Evolutionary conservation across 768 basidiomycete genomes (phyloP).

Genomic region (Boletus sp.): DNA sequence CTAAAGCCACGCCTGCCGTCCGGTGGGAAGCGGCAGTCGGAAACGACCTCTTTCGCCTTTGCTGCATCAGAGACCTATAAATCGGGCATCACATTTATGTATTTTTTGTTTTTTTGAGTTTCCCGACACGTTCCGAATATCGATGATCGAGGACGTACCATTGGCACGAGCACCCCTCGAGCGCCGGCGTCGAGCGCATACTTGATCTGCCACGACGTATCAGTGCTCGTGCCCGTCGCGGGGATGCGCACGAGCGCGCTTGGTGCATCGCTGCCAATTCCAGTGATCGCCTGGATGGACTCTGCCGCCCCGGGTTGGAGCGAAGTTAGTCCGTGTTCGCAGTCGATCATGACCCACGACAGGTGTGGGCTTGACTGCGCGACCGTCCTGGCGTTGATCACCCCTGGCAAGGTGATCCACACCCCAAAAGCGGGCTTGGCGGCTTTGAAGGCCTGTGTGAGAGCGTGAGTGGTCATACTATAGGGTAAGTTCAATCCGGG

Average conservation of each 20-base stretch:
- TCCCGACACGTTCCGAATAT: no score
- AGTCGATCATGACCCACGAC: slow-evolving; percentile 66
- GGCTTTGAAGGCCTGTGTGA: slow-evolving; percentile 51
- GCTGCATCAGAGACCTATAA: slow-evolving; percentile 51
- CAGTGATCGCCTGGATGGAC: slow-evolving; percentile 52
- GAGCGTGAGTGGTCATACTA: slow-evolving; percentile 50
- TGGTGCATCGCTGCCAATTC: slow-evolving; percentile 42
- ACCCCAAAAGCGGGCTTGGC: slow-evolving; percentile 64
- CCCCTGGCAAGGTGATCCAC: slow-evolving; percentile 63
- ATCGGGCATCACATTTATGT: rapidly evolving
- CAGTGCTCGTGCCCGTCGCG: slow-evolving; percentile 54
- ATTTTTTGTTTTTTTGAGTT: not conserved
- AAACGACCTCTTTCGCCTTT: slow-evolving; percentile 55
- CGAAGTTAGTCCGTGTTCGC: slow-evolving; percentile 63
- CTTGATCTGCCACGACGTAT: slow-evolving; percentile 72
- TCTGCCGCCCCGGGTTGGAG: slow-evolving; percentile 58
- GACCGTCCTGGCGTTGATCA: slow-evolving; percentile 55
- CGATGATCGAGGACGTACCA: slow-evolving; percentile 41
- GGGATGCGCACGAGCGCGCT: slow-evolving; percentile 62
- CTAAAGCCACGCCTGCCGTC: slow-evolving; percentile 63
- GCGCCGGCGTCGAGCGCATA: slow-evolving; percentile 68
- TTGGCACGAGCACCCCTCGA: slow-evolving; percentile 61
- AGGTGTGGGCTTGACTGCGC: slow-evolving; percentile 55
- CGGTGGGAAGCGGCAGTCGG: slow-evolving; percentile 63
- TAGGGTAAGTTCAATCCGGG: not conserved